A percentile compares a stretch with the other conserved stretches of the same genome.
These are phyloP conservation scores for Albifimbria verrucaria DNA, from an alignment of 2,329 filamentous ascomycete genomes.

Conservation along the genomic window DNA sequence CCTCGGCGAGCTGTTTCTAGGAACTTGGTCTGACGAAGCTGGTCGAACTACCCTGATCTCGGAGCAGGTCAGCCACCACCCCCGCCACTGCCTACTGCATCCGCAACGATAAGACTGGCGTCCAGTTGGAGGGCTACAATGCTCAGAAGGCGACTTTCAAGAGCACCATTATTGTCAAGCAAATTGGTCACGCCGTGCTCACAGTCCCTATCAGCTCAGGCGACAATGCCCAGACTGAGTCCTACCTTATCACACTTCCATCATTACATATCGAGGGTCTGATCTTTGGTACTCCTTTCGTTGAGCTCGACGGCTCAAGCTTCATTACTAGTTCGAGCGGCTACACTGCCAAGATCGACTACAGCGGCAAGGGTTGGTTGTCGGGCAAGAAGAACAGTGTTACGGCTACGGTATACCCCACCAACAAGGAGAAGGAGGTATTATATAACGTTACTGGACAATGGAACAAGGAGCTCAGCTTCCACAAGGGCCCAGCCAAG, in stretches of 20 bases:
- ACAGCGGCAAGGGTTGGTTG: conserved; percentile 90
- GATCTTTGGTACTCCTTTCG: conserved; percentile 80
- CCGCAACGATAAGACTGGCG: conserved; percentile 78
- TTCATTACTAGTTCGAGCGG: conserved; percentile 85
- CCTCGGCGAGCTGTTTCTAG: conserved; percentile 89
- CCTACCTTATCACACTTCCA: conserved; percentile 88
- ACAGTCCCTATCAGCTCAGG: conserved; percentile 56
- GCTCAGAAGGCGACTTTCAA: conserved; percentile 95
- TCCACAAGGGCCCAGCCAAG: conserved; percentile 63
- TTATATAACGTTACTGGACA: conserved; percentile 83
- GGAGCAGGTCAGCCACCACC: conserved; percentile 94
- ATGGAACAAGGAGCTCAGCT: conserved; percentile 81
- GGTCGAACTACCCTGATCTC: conserved; percentile 85
- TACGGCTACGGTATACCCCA: conserved; percentile 67
- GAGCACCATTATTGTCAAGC: conserved; percentile 90
- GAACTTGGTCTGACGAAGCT: conserved; percentile 79
- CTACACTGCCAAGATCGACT: conserved; percentile 87
- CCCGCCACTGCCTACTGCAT: conserved; percentile 94
- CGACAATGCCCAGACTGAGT: conserved; percentile 47
- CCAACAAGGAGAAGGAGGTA: conserved; percentile 68
- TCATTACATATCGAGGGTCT: conserved; percentile 91
- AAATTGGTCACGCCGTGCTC: conserved; percentile 84
- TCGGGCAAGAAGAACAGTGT: conserved; percentile 95
- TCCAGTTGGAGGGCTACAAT: conserved; percentile 83
- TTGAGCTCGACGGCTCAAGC: conserved; percentile 82